Conservation (phyloP, 1,284 basidiomycete genomes). For the Microbotryum violaceum region DNA sequence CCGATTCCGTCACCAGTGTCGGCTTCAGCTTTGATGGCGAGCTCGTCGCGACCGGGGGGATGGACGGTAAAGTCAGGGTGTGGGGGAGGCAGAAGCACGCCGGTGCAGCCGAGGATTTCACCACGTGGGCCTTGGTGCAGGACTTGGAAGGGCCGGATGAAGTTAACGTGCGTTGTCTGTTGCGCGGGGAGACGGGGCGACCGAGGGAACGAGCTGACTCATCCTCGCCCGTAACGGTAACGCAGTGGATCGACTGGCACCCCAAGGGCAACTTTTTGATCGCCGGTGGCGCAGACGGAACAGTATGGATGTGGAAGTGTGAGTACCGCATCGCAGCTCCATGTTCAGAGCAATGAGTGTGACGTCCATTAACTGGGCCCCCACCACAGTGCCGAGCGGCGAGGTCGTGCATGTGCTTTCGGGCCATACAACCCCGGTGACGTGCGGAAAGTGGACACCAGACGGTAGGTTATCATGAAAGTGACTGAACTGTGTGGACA, state of each 20-base stretch:
- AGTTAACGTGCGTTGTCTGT: constrained; percentile 61
- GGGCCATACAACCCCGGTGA: constrained; percentile 76
- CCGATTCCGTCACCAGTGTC: constrained; percentile 75
- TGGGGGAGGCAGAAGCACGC: constrained; percentile 62
- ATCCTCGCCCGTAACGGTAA: background rate
- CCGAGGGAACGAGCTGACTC: background rate
- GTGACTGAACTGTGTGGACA: too few relatives aligned
- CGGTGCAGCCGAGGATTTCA: constrained; percentile 45
- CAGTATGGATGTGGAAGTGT: constrained; percentile 98
- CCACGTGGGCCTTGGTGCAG: constrained; percentile 82
- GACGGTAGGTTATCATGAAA: constrained; percentile 52
- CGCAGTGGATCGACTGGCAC: constrained; percentile 90
- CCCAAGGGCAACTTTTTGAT: constrained; percentile 83
- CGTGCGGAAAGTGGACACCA: constrained; percentile 84
- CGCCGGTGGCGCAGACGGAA: constrained; percentile 86
- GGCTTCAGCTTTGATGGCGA: constrained; percentile 83
- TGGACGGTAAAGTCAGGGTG: constrained; percentile 89
- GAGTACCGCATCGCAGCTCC: constrained; percentile 20
- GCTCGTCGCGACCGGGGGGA: constrained; percentile 87
- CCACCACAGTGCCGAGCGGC: constrained; percentile 70
- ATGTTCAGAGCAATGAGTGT: too few relatives aligned
- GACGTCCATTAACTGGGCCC: background rate
- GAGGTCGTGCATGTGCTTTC: constrained; percentile 93
- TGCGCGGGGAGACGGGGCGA: too few relatives aligned
- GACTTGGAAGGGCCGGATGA: constrained; percentile 87